These are phyloP conservation scores for Amanita exitialis DNA, from an alignment of 768 basidiomycete genomes.

Conservation along the genomic window DNA sequence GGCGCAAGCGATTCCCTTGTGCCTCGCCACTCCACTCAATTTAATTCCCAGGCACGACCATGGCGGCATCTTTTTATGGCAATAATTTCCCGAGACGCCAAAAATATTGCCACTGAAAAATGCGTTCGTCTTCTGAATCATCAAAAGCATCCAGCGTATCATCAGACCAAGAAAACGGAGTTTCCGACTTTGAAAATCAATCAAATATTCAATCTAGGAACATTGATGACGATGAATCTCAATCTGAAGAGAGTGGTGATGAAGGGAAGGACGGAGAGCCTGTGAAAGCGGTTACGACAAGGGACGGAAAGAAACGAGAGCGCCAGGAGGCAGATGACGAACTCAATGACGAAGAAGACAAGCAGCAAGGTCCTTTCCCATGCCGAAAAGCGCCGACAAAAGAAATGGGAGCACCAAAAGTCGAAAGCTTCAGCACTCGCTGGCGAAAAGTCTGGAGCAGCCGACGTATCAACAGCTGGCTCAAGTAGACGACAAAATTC, in stretches of 20 bases:
- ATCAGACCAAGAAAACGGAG: background rate
- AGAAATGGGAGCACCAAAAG: conserved; percentile 31
- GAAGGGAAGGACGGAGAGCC: background rate
- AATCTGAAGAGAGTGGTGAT: background rate
- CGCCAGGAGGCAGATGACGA: background rate
- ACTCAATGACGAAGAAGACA: background rate
- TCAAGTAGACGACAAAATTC: conserved; percentile 65
- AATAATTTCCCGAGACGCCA: background rate
- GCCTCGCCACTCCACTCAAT: too few relatives aligned
- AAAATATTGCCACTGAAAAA: background rate
- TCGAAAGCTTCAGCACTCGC: conserved; percentile 15
- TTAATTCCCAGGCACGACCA: too few relatives aligned
- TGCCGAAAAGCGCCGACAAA: conserved; percentile 58
- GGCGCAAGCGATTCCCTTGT: too few relatives aligned
- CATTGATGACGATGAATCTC: background rate
- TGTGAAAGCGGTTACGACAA: background rate
- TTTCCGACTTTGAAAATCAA: background rate
- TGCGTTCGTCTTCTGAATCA: background rate
- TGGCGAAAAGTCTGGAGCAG: conserved; percentile 27
- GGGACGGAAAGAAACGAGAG: background rate
- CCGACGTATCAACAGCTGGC: too few relatives aligned
- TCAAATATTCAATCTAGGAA: background rate
- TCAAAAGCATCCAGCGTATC: background rate
- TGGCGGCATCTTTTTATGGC: background rate
- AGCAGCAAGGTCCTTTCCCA: conserved; percentile 51